phyloP scores from a whole-genome alignment of 345 rosid species.

The Lepidium africanum region DNA sequence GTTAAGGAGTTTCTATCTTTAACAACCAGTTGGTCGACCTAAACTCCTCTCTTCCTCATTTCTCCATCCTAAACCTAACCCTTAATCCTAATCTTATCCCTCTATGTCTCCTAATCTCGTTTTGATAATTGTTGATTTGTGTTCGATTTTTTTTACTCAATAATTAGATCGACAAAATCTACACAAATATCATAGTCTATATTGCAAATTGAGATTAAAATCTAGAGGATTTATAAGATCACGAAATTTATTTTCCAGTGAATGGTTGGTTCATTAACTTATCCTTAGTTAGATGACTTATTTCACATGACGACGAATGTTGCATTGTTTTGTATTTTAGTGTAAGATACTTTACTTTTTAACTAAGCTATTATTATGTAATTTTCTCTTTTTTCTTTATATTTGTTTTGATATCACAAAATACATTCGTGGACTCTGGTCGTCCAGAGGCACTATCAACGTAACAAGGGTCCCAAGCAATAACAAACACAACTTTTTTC shows the following conservation, averaged over 20 bases:
- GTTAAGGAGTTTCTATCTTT: constrained; percentile 27
- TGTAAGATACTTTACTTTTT: not conserved
- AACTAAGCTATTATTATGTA: not conserved
- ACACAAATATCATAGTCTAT: not conserved
- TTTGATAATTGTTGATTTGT: too few species aligned
- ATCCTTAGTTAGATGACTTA: not conserved
- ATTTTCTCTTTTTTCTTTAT: not conserved
- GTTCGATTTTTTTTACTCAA: too few species aligned
- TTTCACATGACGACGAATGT: not conserved
- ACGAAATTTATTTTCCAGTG: not conserved
- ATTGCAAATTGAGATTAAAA: not conserved
- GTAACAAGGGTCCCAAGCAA: constrained; percentile 10
- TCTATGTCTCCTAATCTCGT: not conserved
- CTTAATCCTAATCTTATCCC: not conserved
- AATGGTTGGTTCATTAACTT: not conserved
- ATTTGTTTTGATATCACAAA: not conserved
- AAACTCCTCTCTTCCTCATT: constrained; percentile 54
- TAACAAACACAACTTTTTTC: constrained; percentile 11
- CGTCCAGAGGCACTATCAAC: constrained; percentile 25
- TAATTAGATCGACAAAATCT: too few species aligned
- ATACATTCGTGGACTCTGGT: constrained; percentile 21
- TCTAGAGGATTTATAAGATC: not conserved
- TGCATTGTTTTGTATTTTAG: not conserved
- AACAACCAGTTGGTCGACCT: constrained; percentile 97
- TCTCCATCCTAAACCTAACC: constrained; percentile 16